Evolutionary conservation across 208 protist genomes (phyloP).

Genomic region (Acanthamoeba royreba): DNA sequence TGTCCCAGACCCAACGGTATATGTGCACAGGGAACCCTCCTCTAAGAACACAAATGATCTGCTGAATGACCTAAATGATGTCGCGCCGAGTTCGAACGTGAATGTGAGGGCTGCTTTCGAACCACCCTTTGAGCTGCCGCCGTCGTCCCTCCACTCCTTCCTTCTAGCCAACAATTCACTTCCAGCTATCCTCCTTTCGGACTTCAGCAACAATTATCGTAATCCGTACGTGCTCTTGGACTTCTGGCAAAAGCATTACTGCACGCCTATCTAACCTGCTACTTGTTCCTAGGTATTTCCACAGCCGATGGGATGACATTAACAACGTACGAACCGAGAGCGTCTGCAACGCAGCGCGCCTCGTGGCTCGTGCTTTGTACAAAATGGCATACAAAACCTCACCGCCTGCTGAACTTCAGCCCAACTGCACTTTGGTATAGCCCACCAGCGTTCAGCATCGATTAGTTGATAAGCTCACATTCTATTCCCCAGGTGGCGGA

Average conservation of each 20-base stretch:
- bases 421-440: slow-evolving; percentile 4
- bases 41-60: background rate
- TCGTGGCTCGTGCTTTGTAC: background rate
- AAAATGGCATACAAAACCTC: background rate
- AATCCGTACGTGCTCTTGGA: background rate
- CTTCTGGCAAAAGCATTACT: background rate
- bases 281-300: background rate
- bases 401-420: background rate
- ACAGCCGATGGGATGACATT: slow-evolving; percentile 11
- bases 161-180: background rate
- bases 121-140: background rate
- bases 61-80: background rate
- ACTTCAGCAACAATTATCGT: background rate
- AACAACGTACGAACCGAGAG: background rate
- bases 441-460: background rate
- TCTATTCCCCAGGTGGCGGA: background rate
- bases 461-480: background rate
- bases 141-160: slow-evolving; percentile 27
- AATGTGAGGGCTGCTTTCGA: background rate
- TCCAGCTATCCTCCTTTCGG: background rate
- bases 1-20: background rate
- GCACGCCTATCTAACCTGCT: background rate
- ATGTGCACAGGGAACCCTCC: background rate
- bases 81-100: background rate
- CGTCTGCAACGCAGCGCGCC: background rate